Evolutionary conservation across 805 yeast species (phyloP).

Genomic region (Spathaspora arborariae): DNA sequence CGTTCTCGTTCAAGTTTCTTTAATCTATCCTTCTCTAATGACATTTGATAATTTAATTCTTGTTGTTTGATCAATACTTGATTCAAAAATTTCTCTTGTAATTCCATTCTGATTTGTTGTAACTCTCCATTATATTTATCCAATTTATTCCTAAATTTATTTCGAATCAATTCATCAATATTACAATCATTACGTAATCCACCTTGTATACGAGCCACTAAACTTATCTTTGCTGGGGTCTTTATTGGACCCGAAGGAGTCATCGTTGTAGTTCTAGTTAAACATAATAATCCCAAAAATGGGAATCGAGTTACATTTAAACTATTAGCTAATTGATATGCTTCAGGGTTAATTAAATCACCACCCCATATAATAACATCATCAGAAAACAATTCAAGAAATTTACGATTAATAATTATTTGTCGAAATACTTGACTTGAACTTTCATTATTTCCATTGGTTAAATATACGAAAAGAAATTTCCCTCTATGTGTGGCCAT

Average conservation of each 20-base stretch:
- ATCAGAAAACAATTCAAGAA: slow-evolving; percentile 36
- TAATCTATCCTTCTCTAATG: slow-evolving; percentile 64
- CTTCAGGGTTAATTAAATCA: slow-evolving; percentile 74
- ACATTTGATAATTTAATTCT: slow-evolving; percentile 70
- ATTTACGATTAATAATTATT: slow-evolving; percentile 49
- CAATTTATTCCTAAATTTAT: slow-evolving; percentile 42
- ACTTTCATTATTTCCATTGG: slow-evolving; percentile 68
- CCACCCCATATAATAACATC: slow-evolving; percentile 84
- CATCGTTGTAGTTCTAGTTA: slow-evolving; percentile 54
- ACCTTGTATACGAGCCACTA: slow-evolving; percentile 65
- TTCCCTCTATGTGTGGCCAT: slow-evolving; percentile 65
- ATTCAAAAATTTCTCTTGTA: slow-evolving; percentile 55
- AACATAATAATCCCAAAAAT: slow-evolving; percentile 71
- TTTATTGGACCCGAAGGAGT: slow-evolving; percentile 54
- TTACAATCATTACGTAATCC: slow-evolving; percentile 21
- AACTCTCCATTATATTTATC: slow-evolving; percentile 61
- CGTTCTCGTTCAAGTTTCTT: slow-evolving; percentile 31
- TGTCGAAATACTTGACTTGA: slow-evolving; percentile 48
- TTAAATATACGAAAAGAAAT: slow-evolving; percentile 70
- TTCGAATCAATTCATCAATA: slow-evolving; percentile 18
- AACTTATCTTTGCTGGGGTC: slow-evolving; percentile 53
- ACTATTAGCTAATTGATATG: slow-evolving; percentile 75
- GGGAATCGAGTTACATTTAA: slow-evolving; percentile 74
- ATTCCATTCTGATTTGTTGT: slow-evolving; percentile 55
- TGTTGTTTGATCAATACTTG: slow-evolving; percentile 65